Percentiles rank a stretch among this genome's conserved stretches.
phyloP scores from a whole-genome alignment of 805 yeast species.

The Cyberlindnera saturnus region DNA sequence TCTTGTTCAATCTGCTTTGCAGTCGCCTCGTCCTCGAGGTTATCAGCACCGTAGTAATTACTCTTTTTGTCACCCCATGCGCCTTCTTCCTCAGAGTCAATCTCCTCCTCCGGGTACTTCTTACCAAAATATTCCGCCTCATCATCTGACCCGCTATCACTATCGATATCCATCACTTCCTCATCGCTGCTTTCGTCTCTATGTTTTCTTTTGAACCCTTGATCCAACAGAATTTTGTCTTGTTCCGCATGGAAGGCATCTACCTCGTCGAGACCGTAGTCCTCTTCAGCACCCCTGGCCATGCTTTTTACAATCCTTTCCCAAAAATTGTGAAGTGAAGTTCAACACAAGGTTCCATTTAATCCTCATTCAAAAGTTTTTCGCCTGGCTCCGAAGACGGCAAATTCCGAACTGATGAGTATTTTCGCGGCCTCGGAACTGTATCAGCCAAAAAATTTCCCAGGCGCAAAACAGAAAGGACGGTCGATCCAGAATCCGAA shows the following conservation, averaged over 20 bases:
- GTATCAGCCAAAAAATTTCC: neutral
- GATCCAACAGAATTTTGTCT: constrained; percentile 50
- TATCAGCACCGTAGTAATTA: constrained; percentile 50
- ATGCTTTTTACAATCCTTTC: neutral
- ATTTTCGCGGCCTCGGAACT: neutral
- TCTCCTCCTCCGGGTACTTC: constrained; percentile 26
- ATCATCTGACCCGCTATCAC: constrained; percentile 26
- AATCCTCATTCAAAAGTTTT: neutral
- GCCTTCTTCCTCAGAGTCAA: constrained; percentile 33
- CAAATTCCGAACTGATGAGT: neutral
- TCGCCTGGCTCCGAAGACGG: neutral
- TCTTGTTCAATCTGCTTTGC: constrained; percentile 79
- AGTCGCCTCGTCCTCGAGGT: constrained; percentile 56
- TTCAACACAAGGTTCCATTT: no score
- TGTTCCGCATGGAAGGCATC: constrained; percentile 59
- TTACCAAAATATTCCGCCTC: constrained; percentile 26
- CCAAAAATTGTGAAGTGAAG: neutral
- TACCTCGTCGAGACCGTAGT: constrained; percentile 56
- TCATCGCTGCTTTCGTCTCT: constrained; percentile 45
- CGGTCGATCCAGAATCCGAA: neutral
- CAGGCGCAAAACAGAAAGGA: no score
- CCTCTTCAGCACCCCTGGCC: constrained; percentile 14
- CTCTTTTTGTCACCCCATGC: constrained; percentile 41
- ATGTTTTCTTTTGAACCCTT: constrained; percentile 34
- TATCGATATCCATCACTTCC: constrained; percentile 40